Conservation (phyloP, 169 alveolate genomes). For the Theileria parva region DNA sequence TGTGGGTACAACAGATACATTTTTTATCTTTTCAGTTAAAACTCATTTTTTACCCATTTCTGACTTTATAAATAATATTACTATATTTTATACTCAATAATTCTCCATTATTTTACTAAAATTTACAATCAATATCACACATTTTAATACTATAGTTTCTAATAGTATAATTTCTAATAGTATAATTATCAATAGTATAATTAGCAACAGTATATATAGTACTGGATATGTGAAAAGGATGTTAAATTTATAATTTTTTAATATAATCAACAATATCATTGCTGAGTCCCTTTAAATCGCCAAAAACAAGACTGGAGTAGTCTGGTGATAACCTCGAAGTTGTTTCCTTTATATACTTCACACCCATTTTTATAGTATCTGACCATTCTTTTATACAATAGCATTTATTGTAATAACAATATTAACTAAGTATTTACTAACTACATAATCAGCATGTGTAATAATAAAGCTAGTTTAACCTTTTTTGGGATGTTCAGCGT, state of each 20-base stretch:
- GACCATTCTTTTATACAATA: not conserved
- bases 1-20: not conserved
- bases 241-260: not conserved
- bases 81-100: too few relatives aligned
- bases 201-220: too few relatives aligned
- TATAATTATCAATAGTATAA: too few relatives aligned
- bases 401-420: not conserved
- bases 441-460: too few relatives aligned
- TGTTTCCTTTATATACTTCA: not conserved
- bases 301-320: not conserved
- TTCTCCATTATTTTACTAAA: not conserved
- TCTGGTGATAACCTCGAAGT: not conserved
- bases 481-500: not conserved
- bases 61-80: not conserved
- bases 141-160: too few relatives aligned
- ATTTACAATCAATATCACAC: not conserved
- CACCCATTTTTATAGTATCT: not conserved
- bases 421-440: not conserved
- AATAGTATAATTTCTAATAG: too few relatives aligned
- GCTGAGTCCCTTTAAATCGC: not conserved
- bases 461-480: not conserved
- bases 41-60: not conserved
- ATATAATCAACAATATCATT: not conserved
- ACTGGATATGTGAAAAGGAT: not conserved
- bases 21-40: too few relatives aligned